A percentile compares a stretch with the other conserved stretches of the same genome.
Evolutionary conservation across 768 basidiomycete genomes (phyloP).

Genomic region (Amanita exitialis): DNA sequence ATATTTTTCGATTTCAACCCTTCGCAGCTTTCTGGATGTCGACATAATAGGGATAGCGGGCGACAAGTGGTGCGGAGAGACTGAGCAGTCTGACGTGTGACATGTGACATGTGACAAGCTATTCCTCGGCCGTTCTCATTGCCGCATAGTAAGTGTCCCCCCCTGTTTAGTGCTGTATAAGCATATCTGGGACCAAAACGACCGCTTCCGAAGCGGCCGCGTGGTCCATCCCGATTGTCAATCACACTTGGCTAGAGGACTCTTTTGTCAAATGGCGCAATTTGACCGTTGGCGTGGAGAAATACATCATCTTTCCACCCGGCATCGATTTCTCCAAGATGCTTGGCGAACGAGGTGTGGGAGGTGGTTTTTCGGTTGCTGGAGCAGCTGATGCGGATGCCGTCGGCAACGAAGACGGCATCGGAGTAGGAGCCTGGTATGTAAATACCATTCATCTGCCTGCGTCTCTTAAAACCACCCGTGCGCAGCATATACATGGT

Average conservation of each 20-base stretch:
- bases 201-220: conserved; percentile 57
- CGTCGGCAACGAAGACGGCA: conserved; percentile 8
- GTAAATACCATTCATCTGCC: too few relatives aligned
- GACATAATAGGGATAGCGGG: not conserved
- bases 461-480: too few relatives aligned
- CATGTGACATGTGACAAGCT: too few relatives aligned
- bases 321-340: conserved; percentile 52
- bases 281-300: conserved; percentile 51
- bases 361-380: conserved; percentile 12
- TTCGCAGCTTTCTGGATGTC: not conserved
- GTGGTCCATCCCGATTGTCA: conserved; percentile 83
- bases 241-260: conserved; percentile 88
- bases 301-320: conserved; percentile 60
- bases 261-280: conserved; percentile 76
- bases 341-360: conserved; percentile 32
- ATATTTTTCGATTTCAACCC: not conserved
- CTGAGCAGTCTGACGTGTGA: too few relatives aligned
- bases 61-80: not conserved
- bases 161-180: conserved; percentile 8
- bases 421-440: conserved; percentile 2
- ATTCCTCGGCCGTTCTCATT: conserved; percentile 71
- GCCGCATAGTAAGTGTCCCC: conserved; percentile 77
- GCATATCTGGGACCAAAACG: conserved; percentile 49
- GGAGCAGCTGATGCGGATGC: conserved; percentile 1
- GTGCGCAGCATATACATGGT: too few relatives aligned